A percentile compares a stretch with the other conserved stretches of the same genome.
These are phyloP conservation scores for Talinum fruticosum DNA, from an alignment of 148 eudicot genomes.

Conservation along the genomic window DNA sequence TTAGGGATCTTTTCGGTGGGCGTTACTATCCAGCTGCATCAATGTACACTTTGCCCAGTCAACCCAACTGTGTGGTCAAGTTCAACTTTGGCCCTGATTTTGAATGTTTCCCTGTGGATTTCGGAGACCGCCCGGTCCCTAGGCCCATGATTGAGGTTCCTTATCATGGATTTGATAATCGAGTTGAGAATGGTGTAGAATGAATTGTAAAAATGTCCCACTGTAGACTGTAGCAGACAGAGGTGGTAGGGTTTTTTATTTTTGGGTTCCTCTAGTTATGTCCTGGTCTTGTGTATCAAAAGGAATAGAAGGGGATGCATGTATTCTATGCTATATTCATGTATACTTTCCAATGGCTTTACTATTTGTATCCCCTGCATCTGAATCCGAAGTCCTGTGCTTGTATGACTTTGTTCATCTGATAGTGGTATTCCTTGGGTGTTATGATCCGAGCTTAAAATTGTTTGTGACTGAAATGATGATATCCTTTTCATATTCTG, in stretches of 20 bases:
- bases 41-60: slow-evolving; percentile 98
- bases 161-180: slow-evolving; percentile 68
- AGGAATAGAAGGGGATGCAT: slow-evolving; percentile 2
- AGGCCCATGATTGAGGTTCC: slow-evolving; percentile 94
- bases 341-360: not conserved
- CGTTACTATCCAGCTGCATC: slow-evolving; percentile 96
- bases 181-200: slow-evolving; percentile 70
- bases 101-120: slow-evolving; percentile 68
- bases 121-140: slow-evolving; percentile 73
- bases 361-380: slow-evolving; percentile 1
- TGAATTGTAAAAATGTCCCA: slow-evolving; percentile 25
- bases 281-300: slow-evolving; percentile 5
- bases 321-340: not conserved
- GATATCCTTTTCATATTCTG: not conserved
- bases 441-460: not conserved
- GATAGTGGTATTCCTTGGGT: not conserved
- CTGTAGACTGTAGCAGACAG: not conserved
- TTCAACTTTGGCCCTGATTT: slow-evolving; percentile 99
- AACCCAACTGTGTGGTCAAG: slow-evolving; percentile 76
- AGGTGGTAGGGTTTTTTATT: slow-evolving; percentile 2
- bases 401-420: not conserved
- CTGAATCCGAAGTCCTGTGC: not conserved
- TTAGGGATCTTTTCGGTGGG: slow-evolving; percentile 80
- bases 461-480: not conserved
- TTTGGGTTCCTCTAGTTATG: not conserved